A percentile compares a stretch with the other conserved stretches of the same genome.
These are phyloP conservation scores for Acephala macrosclerotiorum DNA, from an alignment of 2,329 filamentous ascomycete species.

Conservation along the genomic window DNA sequence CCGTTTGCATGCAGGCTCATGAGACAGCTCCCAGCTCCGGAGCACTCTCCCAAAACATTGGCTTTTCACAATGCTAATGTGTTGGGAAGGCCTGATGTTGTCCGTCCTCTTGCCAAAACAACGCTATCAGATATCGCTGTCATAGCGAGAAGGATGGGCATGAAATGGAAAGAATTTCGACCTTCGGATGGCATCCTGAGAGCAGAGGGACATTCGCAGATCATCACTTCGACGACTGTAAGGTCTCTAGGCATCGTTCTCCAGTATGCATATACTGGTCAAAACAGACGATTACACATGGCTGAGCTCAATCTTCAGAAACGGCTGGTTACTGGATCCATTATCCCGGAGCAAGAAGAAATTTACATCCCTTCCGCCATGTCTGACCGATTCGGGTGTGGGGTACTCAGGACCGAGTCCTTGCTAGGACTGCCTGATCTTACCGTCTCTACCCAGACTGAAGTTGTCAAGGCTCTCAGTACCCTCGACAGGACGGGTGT, in stretches of 20 bases:
- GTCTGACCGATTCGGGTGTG: conserved; percentile 33
- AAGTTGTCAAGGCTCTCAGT: conserved; percentile 31
- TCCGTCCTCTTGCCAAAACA: conserved; percentile 39
- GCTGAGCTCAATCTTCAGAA: conserved; percentile 24
- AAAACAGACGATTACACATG: conserved; percentile 19
- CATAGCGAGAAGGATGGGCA: conserved; percentile 42
- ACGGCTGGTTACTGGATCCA: conserved; percentile 18
- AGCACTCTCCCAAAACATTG: too few relatives aligned
- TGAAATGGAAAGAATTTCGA: conserved; percentile 43
- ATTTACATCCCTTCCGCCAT: conserved; percentile 31
- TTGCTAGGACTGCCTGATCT: conserved; percentile 31
- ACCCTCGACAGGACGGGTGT: conserved; percentile 28
- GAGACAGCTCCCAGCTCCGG: too few relatives aligned
- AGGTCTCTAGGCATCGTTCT: conserved; percentile 38
- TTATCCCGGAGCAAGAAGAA: conserved; percentile 32
- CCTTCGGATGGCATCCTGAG: conserved; percentile 39
- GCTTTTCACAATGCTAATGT: too few relatives aligned
- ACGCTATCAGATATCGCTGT: conserved; percentile 40
- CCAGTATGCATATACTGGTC: conserved; percentile 35
- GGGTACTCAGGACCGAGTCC: conserved; percentile 28
- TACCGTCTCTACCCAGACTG: conserved; percentile 29
- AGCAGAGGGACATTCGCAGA: conserved; percentile 41
- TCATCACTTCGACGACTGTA: conserved; percentile 39
- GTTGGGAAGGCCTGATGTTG: conserved; percentile 42
- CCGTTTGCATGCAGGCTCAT: too few relatives aligned